Conservation (phyloP, 2,329 filamentous ascomycete species). For the Calonectria crousiana region DNA sequence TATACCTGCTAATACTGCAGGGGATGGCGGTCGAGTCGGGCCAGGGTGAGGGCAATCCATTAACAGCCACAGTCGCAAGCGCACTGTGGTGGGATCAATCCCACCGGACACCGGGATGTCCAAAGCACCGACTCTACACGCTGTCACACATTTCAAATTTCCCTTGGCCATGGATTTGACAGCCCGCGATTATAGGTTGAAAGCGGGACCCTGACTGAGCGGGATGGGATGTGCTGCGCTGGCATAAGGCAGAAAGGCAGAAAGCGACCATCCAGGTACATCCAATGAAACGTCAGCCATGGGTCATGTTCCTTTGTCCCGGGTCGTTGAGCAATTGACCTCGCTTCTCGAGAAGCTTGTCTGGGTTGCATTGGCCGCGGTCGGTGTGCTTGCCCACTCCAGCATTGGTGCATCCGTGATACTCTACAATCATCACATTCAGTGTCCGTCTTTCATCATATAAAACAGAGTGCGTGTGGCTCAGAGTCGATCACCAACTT, state of each 20-base stretch:
- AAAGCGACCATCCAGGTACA: slow-evolving; percentile 13
- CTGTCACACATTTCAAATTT: slow-evolving; percentile 24
- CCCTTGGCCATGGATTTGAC: slow-evolving; percentile 9
- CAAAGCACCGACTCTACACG: slow-evolving; percentile 18
- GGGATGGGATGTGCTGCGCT: slow-evolving; percentile 10
- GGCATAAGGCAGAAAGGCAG: slow-evolving; percentile 22
- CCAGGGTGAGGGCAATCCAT: slow-evolving; percentile 32
- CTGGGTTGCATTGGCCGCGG: not conserved
- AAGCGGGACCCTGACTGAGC: slow-evolving; percentile 10
- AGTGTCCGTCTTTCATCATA: not conserved
- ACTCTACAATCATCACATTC: not conserved
- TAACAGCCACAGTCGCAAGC: slow-evolving; percentile 24
- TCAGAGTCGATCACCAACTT: slow-evolving; percentile 17
- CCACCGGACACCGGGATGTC: slow-evolving; percentile 17
- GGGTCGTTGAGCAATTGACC: slow-evolving; percentile 3
- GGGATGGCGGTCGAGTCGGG: slow-evolving; percentile 36
- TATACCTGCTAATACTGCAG: slow-evolving; percentile 38
- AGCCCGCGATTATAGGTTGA: slow-evolving; percentile 10
- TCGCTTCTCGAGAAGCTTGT: slow-evolving; percentile 2
- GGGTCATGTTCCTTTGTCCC: slow-evolving; percentile 21
- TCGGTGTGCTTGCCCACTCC: not conserved
- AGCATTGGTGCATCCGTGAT: slow-evolving; percentile 1
- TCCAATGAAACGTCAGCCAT: slow-evolving; percentile 10
- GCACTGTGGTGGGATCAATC: slow-evolving; percentile 28
- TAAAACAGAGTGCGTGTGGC: not conserved